Base-by-base conservation (phyloP, 75 land plant genomes). In the Adiantum capillusveneris region DNA sequence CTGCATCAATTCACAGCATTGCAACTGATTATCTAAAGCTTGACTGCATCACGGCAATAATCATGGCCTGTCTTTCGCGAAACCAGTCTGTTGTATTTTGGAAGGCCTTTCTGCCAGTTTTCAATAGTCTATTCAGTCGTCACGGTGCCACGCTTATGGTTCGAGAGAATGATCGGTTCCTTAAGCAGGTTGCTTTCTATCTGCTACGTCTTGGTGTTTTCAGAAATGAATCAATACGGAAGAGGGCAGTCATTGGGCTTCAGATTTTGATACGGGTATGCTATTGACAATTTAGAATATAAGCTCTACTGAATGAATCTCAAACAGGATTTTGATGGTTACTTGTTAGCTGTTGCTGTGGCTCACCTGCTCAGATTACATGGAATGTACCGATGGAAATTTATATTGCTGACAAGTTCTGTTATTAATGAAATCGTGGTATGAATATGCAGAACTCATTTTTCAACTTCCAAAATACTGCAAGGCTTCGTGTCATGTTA, bases 381-480 rank as follows among this genome's bases (percentile, higher is more conserved):
- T n/a, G n/a, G n/a, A n/a, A n/a, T n/a, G n/a, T n/a, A n/a, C n/a
- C n/a, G n/a, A n/a, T n/a, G n/a, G n/a, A n/a, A n/a, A n/a, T n/a
- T n/a, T n/a, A n/a, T n/a, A n/a, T n/a, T n/a, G n/a, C n/a, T n/a
- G n/a, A n/a, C n/a, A n/a, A n/a, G n/a, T n/a, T n/a, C n/a, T n/a
- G n/a, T n/a, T n/a, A n/a, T n/a, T n/a, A n/a, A n/a, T n/a, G n/a
- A n/a, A n/a, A n/a, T n/a, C n/a, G n/a, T n/a, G n/a, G n/a, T n/a
- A n/a, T n/a, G n/a, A n/a, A n/a, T n/a, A n/a, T 75, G 72, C 91
- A 95, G 99, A 86, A 75, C 58, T 90, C 99, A 16, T 86, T 95
- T 65, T 84, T 63, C 66, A 61, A 81, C 65, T 95, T 84, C 41
- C 68, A 75, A 71, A 78, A 75, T 59, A 86, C 87, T n/a, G 79